phyloP scores from a whole-genome alignment of 169 alveolate species.

The Plasmodium cynomolgi region DNA sequence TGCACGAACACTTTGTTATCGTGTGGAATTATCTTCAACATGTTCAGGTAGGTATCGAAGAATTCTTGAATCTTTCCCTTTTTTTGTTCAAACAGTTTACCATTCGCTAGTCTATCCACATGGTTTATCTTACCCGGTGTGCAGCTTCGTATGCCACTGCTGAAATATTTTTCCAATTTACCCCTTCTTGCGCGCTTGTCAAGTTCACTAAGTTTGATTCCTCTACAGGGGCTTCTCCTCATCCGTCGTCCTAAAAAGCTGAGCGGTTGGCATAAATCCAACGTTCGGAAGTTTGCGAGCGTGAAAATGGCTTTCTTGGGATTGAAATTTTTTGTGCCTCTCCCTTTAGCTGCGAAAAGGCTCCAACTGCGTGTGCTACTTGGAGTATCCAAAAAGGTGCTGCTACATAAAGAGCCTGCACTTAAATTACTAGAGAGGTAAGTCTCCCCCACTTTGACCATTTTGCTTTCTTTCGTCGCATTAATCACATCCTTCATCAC shows the following conservation, averaged over 20 bases:
- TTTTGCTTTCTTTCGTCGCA: not conserved
- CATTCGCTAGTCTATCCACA: not conserved
- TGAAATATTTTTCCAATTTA: not conserved
- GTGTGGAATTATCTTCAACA: conserved; percentile 41
- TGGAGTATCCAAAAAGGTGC: not conserved
- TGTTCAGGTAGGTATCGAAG: conserved; percentile 26
- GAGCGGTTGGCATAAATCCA: not conserved
- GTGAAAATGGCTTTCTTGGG: not conserved
- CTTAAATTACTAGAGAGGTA: conserved; percentile 3
- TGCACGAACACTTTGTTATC: conserved; percentile 8
- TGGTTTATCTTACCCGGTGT: not conserved
- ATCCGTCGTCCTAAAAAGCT: not conserved
- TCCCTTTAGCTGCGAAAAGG: not conserved
- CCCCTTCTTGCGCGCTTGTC: not conserved
- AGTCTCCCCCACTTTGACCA: not conserved
- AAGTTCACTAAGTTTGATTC: not conserved
- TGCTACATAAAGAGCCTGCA: not conserved
- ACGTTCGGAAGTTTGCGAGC: not conserved
- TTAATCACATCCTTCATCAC: not conserved
- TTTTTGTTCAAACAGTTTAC: not conserved
- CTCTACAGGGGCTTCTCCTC: not conserved
- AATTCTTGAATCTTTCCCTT: conserved; percentile 7
- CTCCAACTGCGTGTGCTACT: not conserved
- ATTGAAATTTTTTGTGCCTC: not conserved
- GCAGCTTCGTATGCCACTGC: not conserved